phyloP scores from a whole-genome alignment of 768 basidiomycete genomes.

The Mycena galericulata region DNA sequence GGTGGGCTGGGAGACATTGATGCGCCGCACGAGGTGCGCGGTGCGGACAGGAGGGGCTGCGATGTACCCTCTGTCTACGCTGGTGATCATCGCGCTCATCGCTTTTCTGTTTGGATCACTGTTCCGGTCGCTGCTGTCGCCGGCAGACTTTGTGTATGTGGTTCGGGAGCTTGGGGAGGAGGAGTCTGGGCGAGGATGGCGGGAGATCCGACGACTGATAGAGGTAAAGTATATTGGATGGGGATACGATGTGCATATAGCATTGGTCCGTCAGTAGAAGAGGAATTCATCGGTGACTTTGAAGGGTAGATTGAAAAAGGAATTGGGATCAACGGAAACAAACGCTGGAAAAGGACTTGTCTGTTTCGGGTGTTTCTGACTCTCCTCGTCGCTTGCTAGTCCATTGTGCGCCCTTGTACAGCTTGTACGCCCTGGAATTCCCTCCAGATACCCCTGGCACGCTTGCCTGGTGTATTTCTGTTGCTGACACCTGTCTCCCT shows the following conservation, averaged over 20 bases:
- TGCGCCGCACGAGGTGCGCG: conserved; percentile 35
- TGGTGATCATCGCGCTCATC: conserved; percentile 85
- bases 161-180: conserved; percentile 67
- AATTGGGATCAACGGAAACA: conserved; percentile 4
- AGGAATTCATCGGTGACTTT: no score
- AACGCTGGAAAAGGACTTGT: conserved; percentile 19
- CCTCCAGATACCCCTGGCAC: neutral
- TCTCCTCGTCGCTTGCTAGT: conserved; percentile 4
- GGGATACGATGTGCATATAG: conserved; percentile 91
- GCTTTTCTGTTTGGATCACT: conserved; percentile 94
- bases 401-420: neutral
- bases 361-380: neutral
- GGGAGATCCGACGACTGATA: conserved; percentile 84
- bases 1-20: conserved; percentile 51
- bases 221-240: conserved; percentile 86
- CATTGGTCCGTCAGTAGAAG: conserved; percentile 71
- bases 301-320: conserved; percentile 28
- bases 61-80: conserved; percentile 61
- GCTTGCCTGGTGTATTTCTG: conserved; percentile 8
- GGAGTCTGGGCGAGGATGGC: conserved; percentile 75
- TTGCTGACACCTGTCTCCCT: conserved; percentile 32
- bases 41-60: conserved; percentile 32
- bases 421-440: neutral
- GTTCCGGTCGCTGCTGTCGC: conserved; percentile 86
- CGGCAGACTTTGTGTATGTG: conserved; percentile 92